These are phyloP conservation scores for Blastobotrys apis DNA, from an alignment of 1,139 yeast genomes.

Conservation along the genomic window DNA sequence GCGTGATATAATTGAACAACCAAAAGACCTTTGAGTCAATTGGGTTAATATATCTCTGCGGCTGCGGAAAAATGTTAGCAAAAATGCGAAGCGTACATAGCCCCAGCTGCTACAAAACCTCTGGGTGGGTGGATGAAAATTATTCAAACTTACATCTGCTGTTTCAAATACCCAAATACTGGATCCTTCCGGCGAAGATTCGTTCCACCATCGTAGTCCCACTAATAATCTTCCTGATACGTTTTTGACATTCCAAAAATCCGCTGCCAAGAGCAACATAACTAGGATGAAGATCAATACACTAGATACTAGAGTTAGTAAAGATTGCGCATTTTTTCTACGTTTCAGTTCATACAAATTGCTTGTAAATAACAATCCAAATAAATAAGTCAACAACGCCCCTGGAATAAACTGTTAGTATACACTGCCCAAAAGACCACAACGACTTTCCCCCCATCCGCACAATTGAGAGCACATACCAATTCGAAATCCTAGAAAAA, in stretches of 20 bases:
- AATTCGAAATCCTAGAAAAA: conserved; percentile 58
- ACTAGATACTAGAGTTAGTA: conserved; percentile 27
- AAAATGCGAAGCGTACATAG: neutral
- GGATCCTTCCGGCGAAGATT: conserved; percentile 48
- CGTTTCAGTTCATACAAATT: conserved; percentile 41
- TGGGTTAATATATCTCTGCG: conserved; percentile 77
- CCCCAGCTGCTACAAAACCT: too few species aligned
- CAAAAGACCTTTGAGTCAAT: conserved; percentile 89
- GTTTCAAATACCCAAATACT: conserved; percentile 88
- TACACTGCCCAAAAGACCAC: neutral
- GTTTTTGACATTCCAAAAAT: conserved; percentile 92
- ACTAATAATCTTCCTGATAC: conserved; percentile 85
- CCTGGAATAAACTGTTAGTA: conserved; percentile 16
- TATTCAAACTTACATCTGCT: conserved; percentile 47
- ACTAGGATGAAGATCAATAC: conserved; percentile 75
- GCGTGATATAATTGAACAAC: conserved; percentile 70
- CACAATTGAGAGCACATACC: conserved; percentile 29
- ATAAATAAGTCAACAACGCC: conserved; percentile 61
- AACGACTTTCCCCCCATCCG: neutral
- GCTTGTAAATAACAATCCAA: conserved; percentile 64
- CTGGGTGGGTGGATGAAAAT: neutral
- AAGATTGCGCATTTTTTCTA: neutral
- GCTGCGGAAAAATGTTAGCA: conserved; percentile 32
- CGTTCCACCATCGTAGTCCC: conserved; percentile 95
- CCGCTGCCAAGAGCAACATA: conserved; percentile 73